Base-by-base conservation (phyloP, 345 rosid genomes). In the Rhodamnia argentea region DNA sequence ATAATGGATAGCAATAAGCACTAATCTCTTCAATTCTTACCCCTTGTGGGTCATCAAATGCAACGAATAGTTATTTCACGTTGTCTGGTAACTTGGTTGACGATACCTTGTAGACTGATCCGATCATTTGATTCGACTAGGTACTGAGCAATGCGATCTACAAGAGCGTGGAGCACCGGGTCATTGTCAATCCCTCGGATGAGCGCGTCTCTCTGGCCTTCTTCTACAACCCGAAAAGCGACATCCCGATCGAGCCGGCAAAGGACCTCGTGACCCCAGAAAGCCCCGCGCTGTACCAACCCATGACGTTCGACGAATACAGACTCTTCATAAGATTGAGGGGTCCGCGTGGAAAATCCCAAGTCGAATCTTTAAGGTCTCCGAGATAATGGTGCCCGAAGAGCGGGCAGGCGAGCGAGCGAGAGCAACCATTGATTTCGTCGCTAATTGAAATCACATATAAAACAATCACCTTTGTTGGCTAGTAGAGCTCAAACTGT, bases 91-190 rank as follows among this genome's bases (percentile, higher is more conserved):
- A 85, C 86, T 85, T 50, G 40, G 62, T 29, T 27, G 6, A 85
- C 22, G 40, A 59, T 83, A 5, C 54, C 23, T 42, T 37, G 81
- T 18, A 47, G 47, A 37, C 81, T 70, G 10, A 70, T 70, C 81
- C 47, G 13, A 22, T 37, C 81, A 70, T 70, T 70, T 37, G 81
- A 37, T 70, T 32, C 26, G 10, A 70, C 42, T 37, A 96, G 99
- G 93, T 97, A 52, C 88, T 97, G 58, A 97, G 98, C 94, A 97
- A 97, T 86, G 95, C 95, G 83, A 91, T 76, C 29, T 97, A 93
- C 93, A 97, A 90, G 89, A 97, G 99, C 54, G 97, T 97, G 88
- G 99, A 97, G 92, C 99, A 97, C 50, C 86, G 98, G 88, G 99
- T 96, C 88, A 92, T 92, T 2, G 99, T 95, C 44, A 96, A 97